Conservation (phyloP, 2,329 filamentous ascomycete genomes). For the Aspergillus brasiliensis region DNA sequence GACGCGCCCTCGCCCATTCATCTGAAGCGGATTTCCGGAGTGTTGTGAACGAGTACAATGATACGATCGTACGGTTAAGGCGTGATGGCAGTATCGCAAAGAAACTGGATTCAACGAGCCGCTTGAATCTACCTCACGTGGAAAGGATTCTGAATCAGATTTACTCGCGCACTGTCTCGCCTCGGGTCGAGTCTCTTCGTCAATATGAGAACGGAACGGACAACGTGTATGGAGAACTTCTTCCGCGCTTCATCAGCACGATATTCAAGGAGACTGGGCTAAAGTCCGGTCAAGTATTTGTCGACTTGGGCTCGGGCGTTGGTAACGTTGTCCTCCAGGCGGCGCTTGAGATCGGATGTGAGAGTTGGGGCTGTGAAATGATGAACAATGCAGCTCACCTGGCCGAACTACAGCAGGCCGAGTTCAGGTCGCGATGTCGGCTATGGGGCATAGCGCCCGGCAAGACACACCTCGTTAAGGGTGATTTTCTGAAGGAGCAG, state of each 20-base stretch:
- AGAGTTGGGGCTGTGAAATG: conserved; percentile 95
- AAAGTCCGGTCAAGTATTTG: conserved; percentile 81
- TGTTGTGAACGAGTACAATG: conserved; percentile 77
- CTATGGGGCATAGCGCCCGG: conserved; percentile 88
- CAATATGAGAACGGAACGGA: conserved; percentile 89
- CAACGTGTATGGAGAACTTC: conserved; percentile 91
- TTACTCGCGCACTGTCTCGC: conserved; percentile 90
- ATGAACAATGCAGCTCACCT: conserved; percentile 88
- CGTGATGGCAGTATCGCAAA: conserved; percentile 70
- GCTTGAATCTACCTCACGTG: conserved; percentile 71
- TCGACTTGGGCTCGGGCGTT: conserved; percentile 93
- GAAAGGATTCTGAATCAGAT: conserved; percentile 83
- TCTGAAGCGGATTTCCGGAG: conserved; percentile 71
- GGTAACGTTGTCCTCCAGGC: conserved; percentile 95
- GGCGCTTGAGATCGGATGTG: conserved; percentile 87
- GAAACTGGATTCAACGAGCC: conserved; percentile 69
- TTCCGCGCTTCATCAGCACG: conserved; percentile 78
- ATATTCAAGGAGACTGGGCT: conserved; percentile 79
- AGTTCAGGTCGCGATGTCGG: conserved; percentile 81
- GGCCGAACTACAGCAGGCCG: conserved; percentile 75
- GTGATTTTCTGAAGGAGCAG: conserved; percentile 77
- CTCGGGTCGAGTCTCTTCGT: conserved; percentile 77
- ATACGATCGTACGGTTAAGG: conserved; percentile 65
- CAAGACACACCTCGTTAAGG: conserved; percentile 74
- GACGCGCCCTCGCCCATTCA: conserved; percentile 70